Evolutionary conservation across 1,139 yeast genomes (phyloP), one percentile per base, ranked within the genome.

Genomic region (Scheffersomyces titani): DNA sequence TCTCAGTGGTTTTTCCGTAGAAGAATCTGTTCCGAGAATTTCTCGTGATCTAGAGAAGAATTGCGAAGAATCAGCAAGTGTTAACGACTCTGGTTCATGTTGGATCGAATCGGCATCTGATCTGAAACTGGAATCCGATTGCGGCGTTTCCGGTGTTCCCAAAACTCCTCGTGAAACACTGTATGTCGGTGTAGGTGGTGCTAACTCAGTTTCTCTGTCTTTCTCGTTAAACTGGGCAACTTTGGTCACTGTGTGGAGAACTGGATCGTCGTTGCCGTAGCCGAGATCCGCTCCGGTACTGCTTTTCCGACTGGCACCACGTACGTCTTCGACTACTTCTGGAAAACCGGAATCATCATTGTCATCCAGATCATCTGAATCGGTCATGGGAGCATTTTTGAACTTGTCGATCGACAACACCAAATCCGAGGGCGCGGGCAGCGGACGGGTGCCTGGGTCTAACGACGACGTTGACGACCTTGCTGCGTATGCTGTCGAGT

Each of bases 81-180:
- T 69, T 55, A 77, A 64, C 44, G 60, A 61, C 0, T 62, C 62
- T 2, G 79, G 79, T 58, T 77, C 82, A 50, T 66, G 52, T 55
- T 77, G 80, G 36, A 74, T 73, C 6, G 78, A 74, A 60, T 77
- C 81, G 2, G 70, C 70, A 55, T 76, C 81, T 0, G 80, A 75
- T 49, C 65, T 69, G 57, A 67, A 76, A 57, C 80, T 76, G 53
- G 60, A 62, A 18, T 76, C 80, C 0, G 77, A 73, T 24, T 59
- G 57, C 3, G 79, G 78, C 7, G 80, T 72, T 18, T 70, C 77
- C 5, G 71, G 64, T 6, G 56, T 52, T n/a, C 53, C 21, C 18
- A 60, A 55, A 3, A 54, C 52, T n/a, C 59, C 57, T 44, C 53
- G 57, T 44, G 57, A 59, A 1, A 63, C 57, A 48, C 54, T 60